Evolutionary conservation across 129 eudicot genomes (phyloP), one percentile per base, ranked within the genome.

Genomic region (Tagetes erecta): DNA sequence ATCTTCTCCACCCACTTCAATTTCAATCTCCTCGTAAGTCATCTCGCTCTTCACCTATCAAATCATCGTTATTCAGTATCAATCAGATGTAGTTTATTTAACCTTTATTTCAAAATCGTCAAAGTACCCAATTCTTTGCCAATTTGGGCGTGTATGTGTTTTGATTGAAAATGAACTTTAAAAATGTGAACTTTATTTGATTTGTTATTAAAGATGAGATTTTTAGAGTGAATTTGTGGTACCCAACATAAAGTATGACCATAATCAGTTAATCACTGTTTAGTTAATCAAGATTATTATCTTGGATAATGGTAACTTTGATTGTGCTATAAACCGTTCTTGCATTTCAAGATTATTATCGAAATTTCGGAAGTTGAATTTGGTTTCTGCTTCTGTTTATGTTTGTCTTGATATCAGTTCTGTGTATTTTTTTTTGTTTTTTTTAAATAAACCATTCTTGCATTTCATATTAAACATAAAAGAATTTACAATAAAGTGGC

Each of bases 11-110:
- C 33, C 31, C 59, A 42, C 31, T 8, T 66, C 38, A 37, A 44
- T 56, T 55, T 67, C 67, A 55, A 9, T 55, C 67, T 67, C 45
- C 80, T 56, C 44, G 74, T 67, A 76, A 55, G 80, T 67, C 55
- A 76, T 49, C 67, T 76, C 44, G 58, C 20, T 66, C 11, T 34
- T 37, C 56, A 55, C 39, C 71, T 37, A 51, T 75, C 41, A 20
- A 20, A 45, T 47, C 27, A 27, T 49, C 52, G 38, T 64, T 3
- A 20, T 55, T 20, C 3, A 37, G 37, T 36, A 5, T 49, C 12
- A 5, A 12, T 35, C 45, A 3, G 46, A 12, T 8, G 3, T 20
- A 65, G 5, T 30, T 75, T 38, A 53, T 38, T 75, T 27, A 27
- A 52, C 1, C 6, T 39, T 40, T 53, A 14, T 53, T 33, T 41